Evolutionary conservation across 768 basidiomycete genomes (phyloP), one percentile per base, ranked within the genome.

Genomic region (Termitomyces sp.): DNA sequence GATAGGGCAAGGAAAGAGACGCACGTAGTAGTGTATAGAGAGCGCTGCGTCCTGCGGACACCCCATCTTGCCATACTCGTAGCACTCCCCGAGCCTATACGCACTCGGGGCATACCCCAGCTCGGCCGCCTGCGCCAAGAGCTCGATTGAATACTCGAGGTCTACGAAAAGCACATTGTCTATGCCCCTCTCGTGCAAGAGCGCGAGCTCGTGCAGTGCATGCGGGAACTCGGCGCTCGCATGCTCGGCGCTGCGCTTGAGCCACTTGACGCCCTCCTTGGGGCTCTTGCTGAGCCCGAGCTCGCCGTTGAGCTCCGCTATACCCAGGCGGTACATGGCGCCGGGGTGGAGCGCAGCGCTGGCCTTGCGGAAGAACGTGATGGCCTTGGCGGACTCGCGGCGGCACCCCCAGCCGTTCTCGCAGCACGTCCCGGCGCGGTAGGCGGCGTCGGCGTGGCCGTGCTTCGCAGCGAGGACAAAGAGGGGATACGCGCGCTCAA

Each of bases 361-460:
- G 7, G 95, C 93, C 72, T 97, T 98, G 58, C 90, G 85, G 76
- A 88, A 98, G 76, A 94, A 97, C 56, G 90, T 87, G 36, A 98
- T 72, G 0, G 96, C 94, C 67, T 98, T 98, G 45, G 87, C 86
- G 18, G 85, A 87, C 72, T 98, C 97, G 14, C 94, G 82, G 52
- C 96, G 79, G 70, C 94, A 96, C 6, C 97, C 97, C 97, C 96
- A 98, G 30, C 95, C 97, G 65, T 98, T 95, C 79, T 99, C 97
- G 72, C 93, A 97, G 69, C 97, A 99, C 3, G 95, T 95, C 33
- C 94, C 97, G 0, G 95, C 90, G 32, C 96, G 90, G 72, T 94
- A 99, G 5, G 92, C 85, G 16, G 94, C 95, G 65, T 98, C 95
- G 2, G 94, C 88, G 69, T 98, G 96, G 16, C 93, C 91, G 66